phyloP scores from a whole-genome alignment of 2,329 filamentous ascomycete genomes.

The Fusarium ramigenum region DNA sequence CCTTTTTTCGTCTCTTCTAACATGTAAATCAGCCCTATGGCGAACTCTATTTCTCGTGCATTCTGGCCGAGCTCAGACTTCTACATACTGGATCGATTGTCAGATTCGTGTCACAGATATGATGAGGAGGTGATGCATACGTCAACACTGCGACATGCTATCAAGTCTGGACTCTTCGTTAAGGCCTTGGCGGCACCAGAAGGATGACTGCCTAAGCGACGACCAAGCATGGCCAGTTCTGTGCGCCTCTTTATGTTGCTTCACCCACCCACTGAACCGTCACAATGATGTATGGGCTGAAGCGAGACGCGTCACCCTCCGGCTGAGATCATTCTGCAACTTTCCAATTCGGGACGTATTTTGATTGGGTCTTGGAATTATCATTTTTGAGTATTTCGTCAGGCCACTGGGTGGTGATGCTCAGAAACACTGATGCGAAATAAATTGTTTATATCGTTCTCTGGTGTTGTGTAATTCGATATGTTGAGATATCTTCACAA shows the following conservation, averaged over 20 bases:
- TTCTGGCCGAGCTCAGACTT: neutral
- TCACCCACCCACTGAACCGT: neutral
- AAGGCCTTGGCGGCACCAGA: neutral
- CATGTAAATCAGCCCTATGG: neutral
- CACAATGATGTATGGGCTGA: neutral
- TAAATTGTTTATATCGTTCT: rapidly evolving
- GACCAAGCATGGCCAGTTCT: neutral
- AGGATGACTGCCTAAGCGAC: neutral
- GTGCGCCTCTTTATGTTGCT: neutral
- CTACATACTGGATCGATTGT: neutral
- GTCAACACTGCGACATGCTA: neutral
- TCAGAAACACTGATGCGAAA: neutral
- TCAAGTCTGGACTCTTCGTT: neutral
- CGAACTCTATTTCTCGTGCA: neutral
- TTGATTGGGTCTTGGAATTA: no score
- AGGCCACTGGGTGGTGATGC: neutral
- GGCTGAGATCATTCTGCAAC: neutral
- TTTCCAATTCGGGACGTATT: no score
- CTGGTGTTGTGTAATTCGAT: no score
- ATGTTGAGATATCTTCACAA: no score
- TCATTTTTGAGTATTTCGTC: neutral
- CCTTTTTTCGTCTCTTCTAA: neutral
- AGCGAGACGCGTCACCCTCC: neutral
- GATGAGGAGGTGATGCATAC: neutral
- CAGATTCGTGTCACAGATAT: no score